These are phyloP conservation scores for Leishmania braziliensis DNA, from an alignment of 208 protist genomes.

Conservation along the genomic window DNA sequence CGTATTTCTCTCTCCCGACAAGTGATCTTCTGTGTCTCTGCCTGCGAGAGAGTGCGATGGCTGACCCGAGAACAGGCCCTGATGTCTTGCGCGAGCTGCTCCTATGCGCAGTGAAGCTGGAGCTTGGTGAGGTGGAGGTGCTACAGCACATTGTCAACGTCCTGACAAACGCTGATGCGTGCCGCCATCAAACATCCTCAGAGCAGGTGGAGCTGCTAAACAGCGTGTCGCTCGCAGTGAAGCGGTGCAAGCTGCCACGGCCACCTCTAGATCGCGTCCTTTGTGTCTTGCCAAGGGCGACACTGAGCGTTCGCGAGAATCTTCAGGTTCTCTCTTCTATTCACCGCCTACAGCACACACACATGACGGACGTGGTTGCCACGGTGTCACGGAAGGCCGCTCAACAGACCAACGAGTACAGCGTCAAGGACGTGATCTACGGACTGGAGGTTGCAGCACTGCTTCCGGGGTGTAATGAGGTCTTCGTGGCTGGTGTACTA, in stretches of 20 bases:
- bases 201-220: slow-evolving; percentile 51
- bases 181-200: slow-evolving; percentile 10
- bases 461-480: slow-evolving; percentile 50
- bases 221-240: slow-evolving; percentile 63
- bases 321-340: slow-evolving; percentile 72
- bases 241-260: slow-evolving; percentile 66
- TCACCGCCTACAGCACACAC: slow-evolving; percentile 50
- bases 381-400: slow-evolving; percentile 57
- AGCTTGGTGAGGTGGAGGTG: slow-evolving; percentile 54
- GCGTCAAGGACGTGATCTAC: slow-evolving; percentile 65
- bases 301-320: slow-evolving; percentile 48
- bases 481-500: slow-evolving; percentile 58
- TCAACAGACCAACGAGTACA: slow-evolving; percentile 51
- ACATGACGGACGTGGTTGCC: slow-evolving; percentile 42
- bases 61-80: not conserved
- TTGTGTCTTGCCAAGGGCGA: slow-evolving; percentile 32
- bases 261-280: slow-evolving; percentile 59
- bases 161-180: slow-evolving; percentile 36
- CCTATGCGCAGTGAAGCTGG: slow-evolving; percentile 51
- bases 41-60: slow-evolving; percentile 37
- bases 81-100: slow-evolving; percentile 35
- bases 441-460: slow-evolving; percentile 67
- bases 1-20: slow-evolving; percentile 51
- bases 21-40: slow-evolving; percentile 73
- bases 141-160: slow-evolving; percentile 41